These are phyloP conservation scores for Metschnikowia continentalis DNA, from an alignment of 805 yeast genomes.

Conservation along the genomic window DNA sequence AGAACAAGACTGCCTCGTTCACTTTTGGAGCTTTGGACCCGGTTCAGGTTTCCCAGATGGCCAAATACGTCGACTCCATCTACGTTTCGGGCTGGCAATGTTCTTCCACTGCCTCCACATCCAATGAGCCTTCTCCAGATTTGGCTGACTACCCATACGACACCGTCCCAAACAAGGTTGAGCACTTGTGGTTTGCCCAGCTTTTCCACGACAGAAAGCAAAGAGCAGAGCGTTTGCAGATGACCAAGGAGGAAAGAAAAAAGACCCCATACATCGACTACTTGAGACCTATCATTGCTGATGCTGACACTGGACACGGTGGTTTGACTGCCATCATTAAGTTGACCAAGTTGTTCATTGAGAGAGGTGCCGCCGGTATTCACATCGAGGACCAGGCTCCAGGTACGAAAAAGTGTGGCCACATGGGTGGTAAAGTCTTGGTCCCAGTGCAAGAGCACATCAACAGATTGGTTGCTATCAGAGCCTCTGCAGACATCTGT, in stretches of 20 bases:
- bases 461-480: conserved; percentile 87
- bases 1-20: conserved; percentile 69
- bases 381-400: conserved; percentile 99
- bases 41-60: conserved; percentile 94
- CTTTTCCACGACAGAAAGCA: conserved; percentile 96
- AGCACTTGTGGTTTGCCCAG: conserved; percentile 95
- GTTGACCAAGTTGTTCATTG: conserved; percentile 92
- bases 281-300: conserved; percentile 92
- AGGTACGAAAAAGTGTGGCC: conserved; percentile 98
- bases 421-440: conserved; percentile 97
- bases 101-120: conserved; percentile 94
- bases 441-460: conserved; percentile 98
- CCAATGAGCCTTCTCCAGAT: conserved; percentile 98
- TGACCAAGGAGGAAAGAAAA: conserved; percentile 61
- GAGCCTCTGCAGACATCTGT: conserved; percentile 92
- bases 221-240: conserved; percentile 70
- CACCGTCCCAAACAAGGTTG: conserved; percentile 97
- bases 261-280: conserved; percentile 76
- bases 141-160: conserved; percentile 98
- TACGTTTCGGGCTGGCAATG: conserved; percentile 99
- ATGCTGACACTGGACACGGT: conserved; percentile 99
- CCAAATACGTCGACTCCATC: conserved; percentile 85
- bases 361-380: conserved; percentile 98
- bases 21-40: conserved; percentile 97
- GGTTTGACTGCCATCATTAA: conserved; percentile 95